Evolutionary conservation across 2,329 filamentous ascomycete species (phyloP), one percentile per base, ranked within the genome.

Genomic region (Coleophoma cylindrospora): DNA sequence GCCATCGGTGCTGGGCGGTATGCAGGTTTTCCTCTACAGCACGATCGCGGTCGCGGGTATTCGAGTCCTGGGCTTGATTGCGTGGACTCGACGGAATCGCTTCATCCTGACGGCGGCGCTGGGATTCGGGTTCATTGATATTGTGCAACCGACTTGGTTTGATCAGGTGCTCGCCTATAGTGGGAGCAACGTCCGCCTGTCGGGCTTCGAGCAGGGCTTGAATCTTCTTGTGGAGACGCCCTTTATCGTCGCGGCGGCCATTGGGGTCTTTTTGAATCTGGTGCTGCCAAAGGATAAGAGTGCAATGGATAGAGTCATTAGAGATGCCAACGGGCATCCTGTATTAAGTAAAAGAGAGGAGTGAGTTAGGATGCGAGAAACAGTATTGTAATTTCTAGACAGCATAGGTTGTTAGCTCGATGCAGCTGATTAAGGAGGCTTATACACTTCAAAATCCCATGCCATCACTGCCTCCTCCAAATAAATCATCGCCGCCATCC

Each of bases 1-100:
- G 0, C 66, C 69, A 3, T 70, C 71, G 5, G 70, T 74, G 7
- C 63, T 75, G 1, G 71, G 71, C 5, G 71, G 71, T 9, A 75
- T 75, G 70, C 71, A 74, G 51, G 85, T 83, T 0, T 87, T 87
- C 67, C 72, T 87, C 14, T 87, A 86, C 70, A 74, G 74, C 33
- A 79, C 82, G 7, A 84, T 87, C 34, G 79, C 81, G 1, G 77
- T 85, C 3, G 82, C 79, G 12, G 84, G 84, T 62, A 77, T 87
- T 54, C 75, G 82, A 4, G 86, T 88, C 56, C 81, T 86, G 52
- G 75, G 75, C 11, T 77, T 79, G 7, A 75, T 82, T 34, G 74
- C 76, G 0, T 86, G 84, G 63, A 86, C 79, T 0, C 74, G 83
- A 6, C 76, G 83, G 4, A 87, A 84, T 57, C 73, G 83, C 0